Conservation (phyloP, 2,329 filamentous ascomycete species). For the Scortechinia acanthostroma region DNA sequence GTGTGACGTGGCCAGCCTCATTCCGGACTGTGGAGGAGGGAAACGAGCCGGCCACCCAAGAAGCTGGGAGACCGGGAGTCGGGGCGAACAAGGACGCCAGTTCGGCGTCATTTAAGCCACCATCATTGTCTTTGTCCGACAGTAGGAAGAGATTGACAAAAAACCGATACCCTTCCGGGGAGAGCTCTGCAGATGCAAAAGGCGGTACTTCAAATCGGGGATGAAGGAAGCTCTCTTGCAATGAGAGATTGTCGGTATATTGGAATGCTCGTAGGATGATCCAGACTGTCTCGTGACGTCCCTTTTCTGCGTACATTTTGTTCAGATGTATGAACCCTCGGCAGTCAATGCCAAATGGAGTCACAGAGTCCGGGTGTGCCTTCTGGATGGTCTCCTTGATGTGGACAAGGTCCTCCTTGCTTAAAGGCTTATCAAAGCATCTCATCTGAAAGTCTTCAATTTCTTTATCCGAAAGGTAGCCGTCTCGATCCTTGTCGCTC, state of each 20-base stretch:
- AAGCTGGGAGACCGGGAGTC: constrained; percentile 78
- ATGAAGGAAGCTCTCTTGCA: constrained; percentile 84
- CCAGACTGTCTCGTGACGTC: constrained; percentile 96
- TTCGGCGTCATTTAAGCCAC: constrained; percentile 80
- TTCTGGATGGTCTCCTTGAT: constrained; percentile 84
- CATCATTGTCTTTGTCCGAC: constrained; percentile 96
- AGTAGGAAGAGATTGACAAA: constrained; percentile 93
- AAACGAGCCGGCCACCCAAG: constrained; percentile 84
- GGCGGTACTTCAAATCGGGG: constrained; percentile 92
- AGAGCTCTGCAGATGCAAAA: constrained; percentile 85
- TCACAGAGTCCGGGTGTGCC: constrained; percentile 51
- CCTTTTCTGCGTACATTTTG: constrained; percentile 94
- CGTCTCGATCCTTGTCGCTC: constrained; percentile 93
- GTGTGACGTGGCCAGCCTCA: constrained; percentile 86
- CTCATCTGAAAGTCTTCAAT: constrained; percentile 84
- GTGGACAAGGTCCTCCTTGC: constrained; percentile 74
- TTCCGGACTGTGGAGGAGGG: constrained; percentile 91
- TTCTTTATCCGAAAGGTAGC: constrained; percentile 81
- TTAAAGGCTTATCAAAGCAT: constrained; percentile 83
- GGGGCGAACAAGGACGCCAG: constrained; percentile 82
- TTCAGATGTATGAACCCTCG: constrained; percentile 83
- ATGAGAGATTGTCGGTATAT: constrained; percentile 87
- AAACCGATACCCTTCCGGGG: constrained; percentile 89
- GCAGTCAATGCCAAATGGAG: constrained; percentile 70
- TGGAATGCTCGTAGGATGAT: constrained; percentile 90